Conservation (phyloP, 202 grass and related monocot genomes). For the Digitaria exilis region DNA sequence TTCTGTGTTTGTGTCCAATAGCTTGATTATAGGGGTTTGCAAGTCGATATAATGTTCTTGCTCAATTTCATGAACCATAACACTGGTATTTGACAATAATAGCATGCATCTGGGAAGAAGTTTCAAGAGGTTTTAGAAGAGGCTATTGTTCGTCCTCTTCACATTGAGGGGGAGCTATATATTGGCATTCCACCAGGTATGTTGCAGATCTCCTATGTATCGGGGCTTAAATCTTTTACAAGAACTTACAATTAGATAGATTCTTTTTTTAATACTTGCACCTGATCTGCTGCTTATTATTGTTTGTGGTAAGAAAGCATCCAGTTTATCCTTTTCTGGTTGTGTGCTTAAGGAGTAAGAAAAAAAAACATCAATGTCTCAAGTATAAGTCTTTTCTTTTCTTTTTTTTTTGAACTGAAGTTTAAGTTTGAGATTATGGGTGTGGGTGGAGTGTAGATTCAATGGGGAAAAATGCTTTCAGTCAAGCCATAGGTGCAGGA, state of each 20-base stretch:
- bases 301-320: background rate
- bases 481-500: background rate
- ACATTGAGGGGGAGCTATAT: conserved; percentile 89
- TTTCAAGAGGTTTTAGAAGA: conserved; percentile 93
- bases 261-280: background rate
- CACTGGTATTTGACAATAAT: conserved; percentile 35
- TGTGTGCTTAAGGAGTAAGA: background rate
- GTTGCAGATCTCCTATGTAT: background rate
- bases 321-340: background rate
- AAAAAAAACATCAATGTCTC: background rate
- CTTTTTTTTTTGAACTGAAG: too few species aligned
- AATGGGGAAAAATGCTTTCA: background rate
- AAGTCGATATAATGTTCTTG: conserved; percentile 7
- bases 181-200: conserved; percentile 95
- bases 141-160: conserved; percentile 87
- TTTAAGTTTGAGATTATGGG: background rate
- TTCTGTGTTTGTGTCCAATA: background rate
- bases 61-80: conserved; percentile 6
- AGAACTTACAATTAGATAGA: background rate
- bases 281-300: background rate
- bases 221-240: background rate
- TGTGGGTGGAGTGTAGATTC: too few species aligned
- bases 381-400: background rate
- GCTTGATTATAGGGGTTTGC: background rate
- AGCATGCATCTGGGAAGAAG: conserved; percentile 91